Evolutionary conservation across 164 flowering plant species (phyloP).

Genomic region (Santalum album): DNA sequence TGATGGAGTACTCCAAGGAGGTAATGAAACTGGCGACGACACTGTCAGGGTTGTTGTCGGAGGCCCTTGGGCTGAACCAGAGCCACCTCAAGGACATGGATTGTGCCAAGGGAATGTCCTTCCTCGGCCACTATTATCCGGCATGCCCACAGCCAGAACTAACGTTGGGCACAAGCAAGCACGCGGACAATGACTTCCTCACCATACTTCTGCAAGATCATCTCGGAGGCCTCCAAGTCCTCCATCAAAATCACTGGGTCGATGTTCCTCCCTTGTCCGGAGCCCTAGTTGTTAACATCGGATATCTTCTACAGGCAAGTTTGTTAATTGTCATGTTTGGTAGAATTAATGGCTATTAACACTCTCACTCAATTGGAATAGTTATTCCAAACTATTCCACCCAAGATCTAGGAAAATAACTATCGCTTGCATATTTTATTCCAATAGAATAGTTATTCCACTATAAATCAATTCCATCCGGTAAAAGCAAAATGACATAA

Average conservation of each 20-base stretch:
- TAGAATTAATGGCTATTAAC: constrained; percentile 8
- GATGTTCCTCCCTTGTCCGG: constrained; percentile 18
- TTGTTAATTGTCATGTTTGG: not conserved
- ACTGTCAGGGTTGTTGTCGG: not conserved
- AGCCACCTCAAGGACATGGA: constrained; percentile 16
- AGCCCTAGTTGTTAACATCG: constrained; percentile 20
- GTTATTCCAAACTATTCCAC: not conserved
- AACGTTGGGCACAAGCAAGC: constrained; percentile 13
- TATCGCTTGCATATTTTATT: no score
- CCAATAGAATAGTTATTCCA: constrained; percentile 20
- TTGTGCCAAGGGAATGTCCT: constrained; percentile 13
- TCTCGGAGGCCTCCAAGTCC: constrained; percentile 17
- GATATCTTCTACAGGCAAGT: constrained; percentile 23
- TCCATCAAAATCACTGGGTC: constrained; percentile 14
- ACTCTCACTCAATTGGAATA: not conserved
- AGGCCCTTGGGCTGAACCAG: not conserved
- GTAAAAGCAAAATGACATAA: not conserved
- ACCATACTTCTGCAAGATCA: constrained; percentile 20
- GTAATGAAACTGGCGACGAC: not conserved
- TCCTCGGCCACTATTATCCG: constrained; percentile 16
- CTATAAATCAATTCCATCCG: not conserved
- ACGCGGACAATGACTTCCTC: constrained; percentile 14
- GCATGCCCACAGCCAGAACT: constrained; percentile 20
- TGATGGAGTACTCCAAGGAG: not conserved
- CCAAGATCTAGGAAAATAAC: no score